phyloP scores from a whole-genome alignment of 2,329 filamentous ascomycete genomes.

The Trichoderma gracile region DNA sequence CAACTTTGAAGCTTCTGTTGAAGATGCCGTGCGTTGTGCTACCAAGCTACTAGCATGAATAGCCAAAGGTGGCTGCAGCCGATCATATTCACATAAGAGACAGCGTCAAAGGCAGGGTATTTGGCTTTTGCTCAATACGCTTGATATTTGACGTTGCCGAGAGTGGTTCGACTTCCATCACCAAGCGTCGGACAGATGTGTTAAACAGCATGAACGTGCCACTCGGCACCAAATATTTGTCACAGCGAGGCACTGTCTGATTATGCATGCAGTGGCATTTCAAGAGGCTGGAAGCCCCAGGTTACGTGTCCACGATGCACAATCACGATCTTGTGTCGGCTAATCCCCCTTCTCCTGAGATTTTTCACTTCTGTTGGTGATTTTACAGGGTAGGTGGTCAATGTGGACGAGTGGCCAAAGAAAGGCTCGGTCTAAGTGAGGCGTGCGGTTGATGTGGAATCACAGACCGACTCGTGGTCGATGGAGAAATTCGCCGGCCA shows the following conservation, averaged over 20 bases:
- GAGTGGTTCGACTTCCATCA: neutral
- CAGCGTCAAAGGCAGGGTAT: neutral
- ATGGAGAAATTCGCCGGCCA: neutral
- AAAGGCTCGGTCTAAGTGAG: no score
- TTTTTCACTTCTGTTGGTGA: neutral
- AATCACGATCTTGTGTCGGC: neutral
- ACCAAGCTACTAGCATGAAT: neutral
- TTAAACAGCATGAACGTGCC: neutral
- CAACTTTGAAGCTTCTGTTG: neutral
- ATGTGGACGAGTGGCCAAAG: neutral
- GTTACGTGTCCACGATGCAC: neutral
- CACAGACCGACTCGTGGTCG: neutral
- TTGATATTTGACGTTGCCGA: neutral
- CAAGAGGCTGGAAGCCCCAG: neutral
- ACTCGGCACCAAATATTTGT: constrained; percentile 3
- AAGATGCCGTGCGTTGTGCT: neutral
- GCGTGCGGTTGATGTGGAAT: constrained; percentile 13
- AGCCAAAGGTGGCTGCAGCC: neutral
- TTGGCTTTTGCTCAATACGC: neutral
- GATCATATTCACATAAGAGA: neutral
- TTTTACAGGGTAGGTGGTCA: neutral
- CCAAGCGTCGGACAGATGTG: neutral
- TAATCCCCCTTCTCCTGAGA: neutral
- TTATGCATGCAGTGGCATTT: neutral
- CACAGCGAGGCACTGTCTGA: neutral